Evolutionary conservation across 1,284 basidiomycete species (phyloP).

Genomic region (Papiliotrema fonsecae): DNA sequence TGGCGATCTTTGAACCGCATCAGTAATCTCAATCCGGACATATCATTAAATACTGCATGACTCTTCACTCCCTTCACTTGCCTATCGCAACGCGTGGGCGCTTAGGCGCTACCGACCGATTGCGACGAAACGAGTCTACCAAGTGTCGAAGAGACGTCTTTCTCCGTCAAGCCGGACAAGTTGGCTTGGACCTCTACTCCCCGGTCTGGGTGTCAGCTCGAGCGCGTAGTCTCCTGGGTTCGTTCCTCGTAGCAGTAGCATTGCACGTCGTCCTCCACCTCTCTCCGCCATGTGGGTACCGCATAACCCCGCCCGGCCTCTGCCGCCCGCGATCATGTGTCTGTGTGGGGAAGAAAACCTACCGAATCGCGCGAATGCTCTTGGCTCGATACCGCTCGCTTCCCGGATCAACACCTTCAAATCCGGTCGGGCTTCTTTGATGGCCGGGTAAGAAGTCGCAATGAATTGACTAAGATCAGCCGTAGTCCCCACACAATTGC

Average conservation of each 20-base stretch:
- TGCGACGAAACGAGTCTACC: conserved; percentile 33
- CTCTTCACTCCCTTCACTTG: no score
- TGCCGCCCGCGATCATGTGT: no score
- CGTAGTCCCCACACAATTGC: not conserved
- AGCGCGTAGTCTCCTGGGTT: no score
- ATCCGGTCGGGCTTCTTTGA: conserved; percentile 86
- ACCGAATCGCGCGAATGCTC: conserved; percentile 89
- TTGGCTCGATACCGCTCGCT: conserved; percentile 79
- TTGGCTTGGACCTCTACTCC: conserved; percentile 41
- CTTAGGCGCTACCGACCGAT: conserved; percentile 19
- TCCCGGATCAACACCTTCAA: conserved; percentile 84
- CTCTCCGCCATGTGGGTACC: no score
- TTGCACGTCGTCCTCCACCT: not conserved
- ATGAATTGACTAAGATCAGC: conserved; percentile 67
- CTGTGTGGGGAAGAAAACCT: conserved; percentile 45
- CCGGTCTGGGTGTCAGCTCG: conserved; percentile 29
- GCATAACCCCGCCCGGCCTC: no score
- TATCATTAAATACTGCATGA: not conserved
- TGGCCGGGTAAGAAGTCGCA: conserved; percentile 66
- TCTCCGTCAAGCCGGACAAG: conserved; percentile 39
- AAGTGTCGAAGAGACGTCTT: conserved; percentile 39
- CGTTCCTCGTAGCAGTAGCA: no score
- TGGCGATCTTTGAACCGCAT: not conserved
- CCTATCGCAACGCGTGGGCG: no score
- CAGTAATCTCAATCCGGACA: not conserved